Evolutionary conservation across 441 rosid genomes (phyloP).

Genomic region (Daphne laureola): DNA sequence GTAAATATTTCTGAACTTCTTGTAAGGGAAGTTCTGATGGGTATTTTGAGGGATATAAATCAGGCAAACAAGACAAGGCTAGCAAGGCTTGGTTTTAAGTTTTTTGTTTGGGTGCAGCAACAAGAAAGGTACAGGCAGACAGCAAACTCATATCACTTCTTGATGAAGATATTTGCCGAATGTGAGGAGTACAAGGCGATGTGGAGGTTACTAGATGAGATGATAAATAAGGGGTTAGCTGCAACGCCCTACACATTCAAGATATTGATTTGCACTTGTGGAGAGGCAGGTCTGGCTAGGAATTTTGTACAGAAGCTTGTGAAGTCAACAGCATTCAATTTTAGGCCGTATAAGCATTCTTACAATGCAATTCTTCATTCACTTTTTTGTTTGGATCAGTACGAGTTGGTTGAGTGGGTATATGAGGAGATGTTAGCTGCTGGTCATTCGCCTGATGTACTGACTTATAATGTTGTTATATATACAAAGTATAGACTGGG

Average conservation of each 20-base stretch:
- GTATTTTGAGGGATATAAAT: slow-evolving; percentile 42
- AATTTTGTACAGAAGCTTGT: slow-evolving; percentile 65
- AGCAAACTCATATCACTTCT: slow-evolving; percentile 43
- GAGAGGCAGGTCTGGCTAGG: slow-evolving; percentile 61
- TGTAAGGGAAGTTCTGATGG: slow-evolving; percentile 66
- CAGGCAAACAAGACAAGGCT: slow-evolving; percentile 40
- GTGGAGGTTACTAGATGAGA: slow-evolving; percentile 75
- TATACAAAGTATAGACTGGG: slow-evolving; percentile 69
- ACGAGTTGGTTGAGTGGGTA: slow-evolving; percentile 79
- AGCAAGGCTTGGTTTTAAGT: slow-evolving; percentile 67
- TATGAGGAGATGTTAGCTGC: slow-evolving; percentile 58
- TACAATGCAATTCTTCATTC: slow-evolving; percentile 63
- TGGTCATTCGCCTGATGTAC: slow-evolving; percentile 46
- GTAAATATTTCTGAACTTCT: slow-evolving; percentile 54
- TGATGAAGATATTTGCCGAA: slow-evolving; percentile 71
- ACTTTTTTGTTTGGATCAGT: slow-evolving; percentile 43
- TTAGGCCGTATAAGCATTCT: slow-evolving; percentile 63
- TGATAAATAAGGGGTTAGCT: slow-evolving; percentile 64
- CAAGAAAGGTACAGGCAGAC: slow-evolving; percentile 51
- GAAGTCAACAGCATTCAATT: slow-evolving; percentile 58
- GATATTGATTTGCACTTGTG: slow-evolving; percentile 62
- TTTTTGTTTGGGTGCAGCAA: slow-evolving; percentile 61
- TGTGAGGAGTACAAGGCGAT: slow-evolving; percentile 77
- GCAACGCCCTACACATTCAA: slow-evolving; percentile 69
- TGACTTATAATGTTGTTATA: slow-evolving; percentile 60